A percentile compares a stretch with the other conserved stretches of the same genome.
Evolutionary conservation across 1,284 basidiomycete species (phyloP).

Genomic region (Ganoderma lucidum): DNA sequence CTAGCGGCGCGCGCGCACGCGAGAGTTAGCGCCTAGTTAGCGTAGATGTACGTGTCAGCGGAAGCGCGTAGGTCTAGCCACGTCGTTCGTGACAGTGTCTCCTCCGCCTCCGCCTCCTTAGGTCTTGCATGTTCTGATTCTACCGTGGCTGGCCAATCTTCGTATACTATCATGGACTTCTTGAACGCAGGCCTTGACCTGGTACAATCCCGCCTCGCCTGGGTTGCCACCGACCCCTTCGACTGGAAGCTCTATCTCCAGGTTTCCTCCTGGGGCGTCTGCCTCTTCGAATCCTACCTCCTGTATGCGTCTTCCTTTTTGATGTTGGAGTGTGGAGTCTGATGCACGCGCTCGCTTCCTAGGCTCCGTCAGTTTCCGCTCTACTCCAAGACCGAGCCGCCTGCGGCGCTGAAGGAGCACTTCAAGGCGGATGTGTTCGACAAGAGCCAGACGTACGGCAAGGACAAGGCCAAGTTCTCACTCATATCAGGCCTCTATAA

Average conservation of each 20-base stretch:
- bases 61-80: too few species aligned
- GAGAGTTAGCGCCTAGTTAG: too few species aligned
- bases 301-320: conserved; percentile 56
- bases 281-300: conserved; percentile 85
- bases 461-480: conserved; percentile 90
- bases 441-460: conserved; percentile 92
- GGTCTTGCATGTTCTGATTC: conserved; percentile 1
- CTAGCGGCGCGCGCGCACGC: too few species aligned
- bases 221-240: conserved; percentile 45
- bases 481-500: conserved; percentile 79
- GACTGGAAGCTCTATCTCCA: conserved; percentile 55
- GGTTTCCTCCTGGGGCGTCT: conserved; percentile 80
- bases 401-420: conserved; percentile 76
- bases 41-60: too few species aligned
- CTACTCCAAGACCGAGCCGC: conserved; percentile 83
- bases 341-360: too few species aligned
- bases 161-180: conserved; percentile 33
- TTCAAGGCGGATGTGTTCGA: conserved; percentile 80
- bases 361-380: conserved; percentile 85
- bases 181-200: conserved; percentile 52
- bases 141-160: background rate
- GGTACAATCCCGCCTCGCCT: conserved; percentile 57
- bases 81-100: too few species aligned
- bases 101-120: too few species aligned
- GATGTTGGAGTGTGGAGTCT: too few species aligned